phyloP scores from a whole-genome alignment of 2,329 filamentous ascomycete genomes.

The Purpureocillium lavendulum region DNA sequence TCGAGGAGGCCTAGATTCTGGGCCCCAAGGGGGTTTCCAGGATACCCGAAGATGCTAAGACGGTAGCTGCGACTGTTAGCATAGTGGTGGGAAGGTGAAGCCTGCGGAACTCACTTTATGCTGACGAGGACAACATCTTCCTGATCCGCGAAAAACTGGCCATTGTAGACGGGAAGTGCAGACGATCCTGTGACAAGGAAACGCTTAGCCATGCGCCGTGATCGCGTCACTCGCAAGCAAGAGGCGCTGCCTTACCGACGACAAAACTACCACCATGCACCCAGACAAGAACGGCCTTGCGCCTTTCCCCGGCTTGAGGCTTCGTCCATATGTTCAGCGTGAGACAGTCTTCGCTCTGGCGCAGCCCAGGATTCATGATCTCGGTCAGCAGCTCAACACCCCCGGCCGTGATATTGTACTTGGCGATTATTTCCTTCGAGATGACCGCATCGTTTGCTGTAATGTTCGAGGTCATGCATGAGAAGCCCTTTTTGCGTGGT shows the following conservation, averaged over 20 bases:
- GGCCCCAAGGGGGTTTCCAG: constrained; percentile 16
- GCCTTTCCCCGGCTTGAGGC: constrained; percentile 3
- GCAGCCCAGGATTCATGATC: no score
- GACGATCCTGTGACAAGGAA: no score
- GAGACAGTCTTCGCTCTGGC: constrained; percentile 27
- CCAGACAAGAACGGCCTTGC: constrained; percentile 29
- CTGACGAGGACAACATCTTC: constrained; percentile 37
- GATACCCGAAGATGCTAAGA: constrained; percentile 33
- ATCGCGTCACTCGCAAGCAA: no score
- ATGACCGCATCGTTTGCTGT: constrained; percentile 19
- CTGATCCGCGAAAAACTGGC: constrained; percentile 30
- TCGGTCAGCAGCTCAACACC: constrained; percentile 3
- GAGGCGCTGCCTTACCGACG: background rate
- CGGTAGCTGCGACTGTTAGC: constrained; percentile 21
- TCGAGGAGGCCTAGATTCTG: constrained; percentile 35
- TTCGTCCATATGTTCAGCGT: constrained; percentile 30
- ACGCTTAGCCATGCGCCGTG: no score
- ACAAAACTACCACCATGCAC: constrained; percentile 25
- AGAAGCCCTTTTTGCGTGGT: constrained; percentile 5
- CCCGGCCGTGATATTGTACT: constrained; percentile 12
- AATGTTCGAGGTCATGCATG: no score
- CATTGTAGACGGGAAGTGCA: constrained; percentile 25
- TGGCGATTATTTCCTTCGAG: constrained; percentile 14
- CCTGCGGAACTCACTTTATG: constrained; percentile 20
- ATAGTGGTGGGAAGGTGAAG: no score